phyloP scores from a whole-genome alignment of 225 moss, liverwort and hornwort genomes.

The Lunularia cruciata region DNA sequence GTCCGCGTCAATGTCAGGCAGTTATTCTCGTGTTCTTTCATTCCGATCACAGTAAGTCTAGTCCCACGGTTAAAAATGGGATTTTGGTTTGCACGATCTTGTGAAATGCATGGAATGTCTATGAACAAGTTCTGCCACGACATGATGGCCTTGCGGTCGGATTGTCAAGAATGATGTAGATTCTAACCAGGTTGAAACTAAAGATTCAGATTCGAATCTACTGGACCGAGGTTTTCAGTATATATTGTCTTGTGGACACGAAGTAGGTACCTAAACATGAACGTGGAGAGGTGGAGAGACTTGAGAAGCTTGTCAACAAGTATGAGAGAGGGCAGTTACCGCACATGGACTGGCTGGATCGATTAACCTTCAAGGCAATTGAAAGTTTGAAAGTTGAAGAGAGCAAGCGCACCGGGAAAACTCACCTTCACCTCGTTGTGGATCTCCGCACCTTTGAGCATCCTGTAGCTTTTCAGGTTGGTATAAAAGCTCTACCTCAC shows the following conservation, averaged over 20 bases:
- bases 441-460: constrained; percentile 93
- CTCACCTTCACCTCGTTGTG: constrained; percentile 75
- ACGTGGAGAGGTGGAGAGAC: constrained; percentile 84
- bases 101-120: too few species aligned
- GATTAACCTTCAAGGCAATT: constrained; percentile 72
- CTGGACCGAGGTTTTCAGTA: too few species aligned
- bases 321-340: constrained; percentile 83
- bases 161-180: too few species aligned
- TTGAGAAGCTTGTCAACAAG: constrained; percentile 90
- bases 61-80: too few species aligned
- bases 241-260: not conserved
- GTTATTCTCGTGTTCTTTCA: too few species aligned
- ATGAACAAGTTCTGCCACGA: too few species aligned
- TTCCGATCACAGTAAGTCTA: too few species aligned
- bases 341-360: constrained; percentile 93
- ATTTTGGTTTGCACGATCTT: too few species aligned
- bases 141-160: too few species aligned
- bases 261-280: constrained; percentile 82
- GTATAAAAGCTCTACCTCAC: not conserved
- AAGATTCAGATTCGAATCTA: too few species aligned
- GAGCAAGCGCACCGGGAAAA: constrained; percentile 70
- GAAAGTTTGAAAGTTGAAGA: constrained; percentile 71
- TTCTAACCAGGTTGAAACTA: too few species aligned
- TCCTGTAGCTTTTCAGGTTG: constrained; percentile 88
- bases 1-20: too few species aligned